A percentile compares a stretch with the other conserved stretches of the same genome.
phyloP scores from a whole-genome alignment of 345 rosid genomes.

The Populus pruinosa region DNA sequence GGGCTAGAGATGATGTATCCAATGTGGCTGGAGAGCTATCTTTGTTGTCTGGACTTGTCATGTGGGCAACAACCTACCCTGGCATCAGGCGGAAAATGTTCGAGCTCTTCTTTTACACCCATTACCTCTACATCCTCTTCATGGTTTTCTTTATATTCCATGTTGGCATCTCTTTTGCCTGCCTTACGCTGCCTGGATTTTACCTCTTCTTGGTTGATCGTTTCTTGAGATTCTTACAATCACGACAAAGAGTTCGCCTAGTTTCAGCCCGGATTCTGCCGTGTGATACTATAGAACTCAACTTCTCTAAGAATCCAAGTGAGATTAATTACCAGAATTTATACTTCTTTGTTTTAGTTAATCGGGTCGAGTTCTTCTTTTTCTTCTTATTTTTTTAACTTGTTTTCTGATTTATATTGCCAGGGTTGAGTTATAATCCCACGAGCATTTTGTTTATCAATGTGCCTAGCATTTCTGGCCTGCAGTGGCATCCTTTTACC shows the following conservation, averaged over 20 bases:
- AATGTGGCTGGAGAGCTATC: slow-evolving; percentile 72
- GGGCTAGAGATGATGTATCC: slow-evolving; percentile 42
- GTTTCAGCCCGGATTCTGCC: slow-evolving; percentile 70
- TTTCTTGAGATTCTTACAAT: slow-evolving; percentile 69
- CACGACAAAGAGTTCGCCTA: slow-evolving; percentile 41
- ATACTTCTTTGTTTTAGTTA: background rate
- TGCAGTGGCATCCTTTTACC: slow-evolving; percentile 96
- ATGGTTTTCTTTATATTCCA: slow-evolving; percentile 63
- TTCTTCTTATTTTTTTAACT: no score
- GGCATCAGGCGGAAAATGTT: slow-evolving; percentile 51
- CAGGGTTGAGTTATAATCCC: slow-evolving; percentile 63
- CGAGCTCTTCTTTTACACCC: slow-evolving; percentile 80
- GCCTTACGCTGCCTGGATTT: slow-evolving; percentile 67
- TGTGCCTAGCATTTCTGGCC: slow-evolving; percentile 66
- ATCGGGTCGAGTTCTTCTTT: no score
- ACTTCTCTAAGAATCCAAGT: slow-evolving; percentile 66
- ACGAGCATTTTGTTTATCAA: slow-evolving; percentile 70
- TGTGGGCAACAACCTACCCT: slow-evolving; percentile 75
- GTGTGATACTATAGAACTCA: slow-evolving; percentile 56
- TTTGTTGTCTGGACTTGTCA: slow-evolving; percentile 45
- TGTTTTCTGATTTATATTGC: background rate
- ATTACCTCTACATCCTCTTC: slow-evolving; percentile 64
- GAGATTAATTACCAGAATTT: background rate
- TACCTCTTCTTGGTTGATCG: slow-evolving; percentile 79
- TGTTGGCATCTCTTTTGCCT: slow-evolving; percentile 51